Evolutionary conservation across 768 basidiomycete genomes (phyloP).

Genomic region (Clitopilus passeckerianus): DNA sequence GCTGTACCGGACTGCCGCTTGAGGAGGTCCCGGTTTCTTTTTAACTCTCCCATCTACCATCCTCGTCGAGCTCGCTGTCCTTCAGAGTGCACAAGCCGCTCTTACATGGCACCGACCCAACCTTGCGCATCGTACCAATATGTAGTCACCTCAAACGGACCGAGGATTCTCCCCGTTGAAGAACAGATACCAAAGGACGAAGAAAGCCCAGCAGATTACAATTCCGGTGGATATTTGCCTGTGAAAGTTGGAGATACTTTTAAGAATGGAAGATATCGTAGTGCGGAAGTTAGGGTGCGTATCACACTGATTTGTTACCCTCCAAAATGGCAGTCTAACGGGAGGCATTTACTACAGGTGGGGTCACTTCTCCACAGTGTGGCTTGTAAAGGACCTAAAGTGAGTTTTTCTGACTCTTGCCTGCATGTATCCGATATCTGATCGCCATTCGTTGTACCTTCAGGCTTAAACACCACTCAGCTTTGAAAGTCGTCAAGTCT

Average conservation of each 20-base stretch:
- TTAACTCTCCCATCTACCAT: constrained; percentile 9
- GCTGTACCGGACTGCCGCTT: constrained; percentile 3
- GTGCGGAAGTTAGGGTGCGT: constrained; percentile 85
- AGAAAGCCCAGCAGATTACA: constrained; percentile 82
- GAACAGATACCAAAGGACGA: constrained; percentile 68
- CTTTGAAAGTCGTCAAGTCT: constrained; percentile 93
- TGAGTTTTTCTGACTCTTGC: constrained; percentile 31
- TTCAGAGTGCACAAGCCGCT: constrained; percentile 6
- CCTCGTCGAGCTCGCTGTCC: not conserved
- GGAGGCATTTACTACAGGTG: constrained; percentile 42
- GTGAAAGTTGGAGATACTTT: constrained; percentile 82
- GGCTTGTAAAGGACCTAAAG: constrained; percentile 80
- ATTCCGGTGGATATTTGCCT: constrained; percentile 74
- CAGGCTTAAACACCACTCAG: constrained; percentile 75
- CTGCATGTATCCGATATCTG: constrained; percentile 8
- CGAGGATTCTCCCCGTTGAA: constrained; percentile 68
- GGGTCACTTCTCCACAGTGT: constrained; percentile 95
- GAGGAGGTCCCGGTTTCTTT: not conserved
- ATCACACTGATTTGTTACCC: constrained; percentile 12
- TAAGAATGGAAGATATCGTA: constrained; percentile 77
- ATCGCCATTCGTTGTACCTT: not conserved
- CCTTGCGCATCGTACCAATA: constrained; percentile 73
- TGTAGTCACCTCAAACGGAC: constrained; percentile 59
- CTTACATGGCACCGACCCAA: constrained; percentile 62
- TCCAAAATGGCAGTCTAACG: constrained; percentile 16